Conservation (phyloP, 2,329 filamentous ascomycete genomes). For the Trichoderma polysporum region DNA sequence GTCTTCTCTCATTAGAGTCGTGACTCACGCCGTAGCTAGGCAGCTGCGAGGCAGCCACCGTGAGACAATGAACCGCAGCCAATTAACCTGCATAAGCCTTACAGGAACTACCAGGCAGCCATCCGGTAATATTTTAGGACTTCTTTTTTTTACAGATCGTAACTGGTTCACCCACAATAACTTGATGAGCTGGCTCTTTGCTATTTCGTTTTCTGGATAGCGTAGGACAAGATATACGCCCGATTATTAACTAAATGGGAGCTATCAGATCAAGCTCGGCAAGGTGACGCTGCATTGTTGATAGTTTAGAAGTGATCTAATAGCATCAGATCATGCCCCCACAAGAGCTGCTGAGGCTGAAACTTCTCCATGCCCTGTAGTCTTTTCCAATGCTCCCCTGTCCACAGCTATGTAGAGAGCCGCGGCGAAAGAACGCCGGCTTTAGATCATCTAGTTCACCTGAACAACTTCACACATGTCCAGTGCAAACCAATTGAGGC, state of each 20-base stretch:
- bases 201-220: background rate
- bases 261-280: background rate
- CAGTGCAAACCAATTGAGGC: background rate
- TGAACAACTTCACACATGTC: background rate
- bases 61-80: slow-evolving; percentile 1
- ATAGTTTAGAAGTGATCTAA: background rate
- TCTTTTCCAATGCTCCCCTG: background rate
- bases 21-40: slow-evolving; percentile 18
- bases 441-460: too few relatives aligned
- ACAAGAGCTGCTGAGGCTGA: background rate
- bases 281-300: background rate
- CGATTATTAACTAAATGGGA: background rate
- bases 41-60: slow-evolving; percentile 15
- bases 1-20: background rate
- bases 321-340: background rate
- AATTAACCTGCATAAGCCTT: slow-evolving; percentile 4
- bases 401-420: too few relatives aligned
- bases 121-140: slow-evolving; percentile 14
- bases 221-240: background rate
- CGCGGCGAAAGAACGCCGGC: background rate
- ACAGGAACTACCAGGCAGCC: slow-evolving; percentile 10
- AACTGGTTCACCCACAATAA: background rate
- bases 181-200: background rate
- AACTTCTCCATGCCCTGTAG: background rate
- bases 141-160: background rate